These are phyloP conservation scores for Noccaea caerulescens DNA, from an alignment of 345 rosid genomes.

Conservation along the genomic window DNA sequence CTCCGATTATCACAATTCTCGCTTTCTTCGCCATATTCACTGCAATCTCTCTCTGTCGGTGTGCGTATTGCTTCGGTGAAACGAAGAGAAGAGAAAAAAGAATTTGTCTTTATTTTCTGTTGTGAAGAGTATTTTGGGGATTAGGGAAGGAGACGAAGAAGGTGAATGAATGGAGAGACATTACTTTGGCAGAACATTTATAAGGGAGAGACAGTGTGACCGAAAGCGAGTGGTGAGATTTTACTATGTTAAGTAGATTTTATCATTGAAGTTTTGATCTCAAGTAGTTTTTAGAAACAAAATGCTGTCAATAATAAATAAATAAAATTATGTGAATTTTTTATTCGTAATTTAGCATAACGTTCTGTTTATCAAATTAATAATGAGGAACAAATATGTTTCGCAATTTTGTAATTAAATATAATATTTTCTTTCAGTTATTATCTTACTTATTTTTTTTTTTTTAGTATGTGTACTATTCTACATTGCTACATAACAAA, in stretches of 20 bases:
- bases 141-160: conserved; percentile 36
- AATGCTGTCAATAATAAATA: too few species aligned
- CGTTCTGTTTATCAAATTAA: too few species aligned
- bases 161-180: conserved; percentile 46
- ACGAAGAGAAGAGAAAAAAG: background rate
- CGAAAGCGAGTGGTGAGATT: background rate
- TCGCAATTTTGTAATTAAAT: too few species aligned
- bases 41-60: conserved; percentile 28
- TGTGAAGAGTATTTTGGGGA: conserved; percentile 26
- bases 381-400: too few species aligned
- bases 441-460: too few species aligned
- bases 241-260: background rate
- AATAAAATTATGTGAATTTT: too few species aligned
- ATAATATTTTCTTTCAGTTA: too few species aligned
- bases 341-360: too few species aligned
- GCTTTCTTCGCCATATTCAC: conserved; percentile 79
- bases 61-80: conserved; percentile 11
- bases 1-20: conserved; percentile 88
- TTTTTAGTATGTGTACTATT: too few species aligned
- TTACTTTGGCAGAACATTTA: conserved; percentile 40
- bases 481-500: too few species aligned
- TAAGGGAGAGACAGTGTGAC: conserved; percentile 34
- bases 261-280: too few species aligned
- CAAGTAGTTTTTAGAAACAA: too few species aligned
- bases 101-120: background rate